phyloP scores from a whole-genome alignment of 352 stramenopile species.

The Thalassiosira mediterranea region DNA sequence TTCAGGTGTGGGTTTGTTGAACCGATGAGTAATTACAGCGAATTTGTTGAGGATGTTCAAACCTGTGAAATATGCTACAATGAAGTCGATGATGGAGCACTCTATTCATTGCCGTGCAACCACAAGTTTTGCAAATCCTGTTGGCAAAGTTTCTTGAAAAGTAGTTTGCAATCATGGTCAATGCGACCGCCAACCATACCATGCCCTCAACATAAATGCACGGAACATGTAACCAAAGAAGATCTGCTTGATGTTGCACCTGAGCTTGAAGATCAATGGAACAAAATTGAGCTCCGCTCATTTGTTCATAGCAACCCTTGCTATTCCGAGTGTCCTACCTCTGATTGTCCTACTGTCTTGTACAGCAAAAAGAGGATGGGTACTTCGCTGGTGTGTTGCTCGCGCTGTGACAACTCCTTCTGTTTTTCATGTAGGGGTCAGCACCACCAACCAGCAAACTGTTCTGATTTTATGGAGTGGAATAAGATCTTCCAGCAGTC shows the following conservation, averaged over 20 bases:
- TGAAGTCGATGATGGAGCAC: slow-evolving; percentile 4
- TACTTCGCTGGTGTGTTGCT: slow-evolving; percentile 16
- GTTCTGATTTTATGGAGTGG: slow-evolving; percentile 35
- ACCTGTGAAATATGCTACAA: slow-evolving; percentile 56
- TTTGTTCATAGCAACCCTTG: slow-evolving; percentile 30
- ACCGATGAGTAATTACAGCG: slow-evolving; percentile 6
- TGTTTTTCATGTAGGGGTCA: slow-evolving; percentile 41
- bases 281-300: slow-evolving; percentile 12
- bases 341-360: slow-evolving; percentile 26
- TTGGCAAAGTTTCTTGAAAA: slow-evolving; percentile 80
- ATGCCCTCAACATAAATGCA: slow-evolving; percentile 44
- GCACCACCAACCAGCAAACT: slow-evolving; percentile 34
- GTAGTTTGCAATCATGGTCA: slow-evolving; percentile 72
- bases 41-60: not conserved
- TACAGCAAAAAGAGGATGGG: not conserved
- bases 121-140: slow-evolving; percentile 95
- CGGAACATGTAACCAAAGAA: slow-evolving; percentile 1
- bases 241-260: slow-evolving; percentile 15
- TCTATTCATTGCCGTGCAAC: slow-evolving; percentile 88
- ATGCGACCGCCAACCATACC: slow-evolving; percentile 40
- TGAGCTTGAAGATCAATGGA: slow-evolving; percentile 9
- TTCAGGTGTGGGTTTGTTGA: slow-evolving; percentile 21
- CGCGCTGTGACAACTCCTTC: slow-evolving; percentile 31
- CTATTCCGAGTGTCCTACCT: slow-evolving; percentile 30
- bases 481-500: slow-evolving; percentile 4